phyloP scores from a whole-genome alignment of 73 alveolate genomes.

The Urostyla sp. region DNA sequence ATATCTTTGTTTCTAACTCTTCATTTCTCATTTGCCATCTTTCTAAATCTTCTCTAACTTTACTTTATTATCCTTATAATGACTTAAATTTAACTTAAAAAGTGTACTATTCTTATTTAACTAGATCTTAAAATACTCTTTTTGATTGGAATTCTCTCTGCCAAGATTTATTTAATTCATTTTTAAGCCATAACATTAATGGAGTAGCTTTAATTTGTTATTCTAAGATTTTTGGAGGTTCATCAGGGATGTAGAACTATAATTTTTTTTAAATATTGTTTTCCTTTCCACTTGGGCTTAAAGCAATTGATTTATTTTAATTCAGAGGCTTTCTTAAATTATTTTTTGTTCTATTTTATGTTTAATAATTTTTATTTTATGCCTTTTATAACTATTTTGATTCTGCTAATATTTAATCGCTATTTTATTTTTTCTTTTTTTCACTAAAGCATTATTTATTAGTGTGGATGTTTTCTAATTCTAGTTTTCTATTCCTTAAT shows the following conservation, averaged over 20 bases:
- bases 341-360: not conserved
- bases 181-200: slow-evolving; percentile 21
- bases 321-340: not conserved
- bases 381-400: not conserved
- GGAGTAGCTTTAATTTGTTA: not conserved
- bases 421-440: not conserved
- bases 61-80: not conserved
- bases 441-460: not conserved
- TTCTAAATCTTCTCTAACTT: slow-evolving; percentile 23
- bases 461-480: not conserved
- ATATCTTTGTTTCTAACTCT: slow-evolving; percentile 29
- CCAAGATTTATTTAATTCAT: slow-evolving; percentile 26
- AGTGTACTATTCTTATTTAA: not conserved
- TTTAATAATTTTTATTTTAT: not conserved
- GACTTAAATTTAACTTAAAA: not conserved
- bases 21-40: slow-evolving; percentile 44
- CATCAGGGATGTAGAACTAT: not conserved
- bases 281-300: not conserved
- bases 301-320: too few relatives aligned
- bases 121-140: slow-evolving; percentile 4
- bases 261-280: not conserved
- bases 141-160: slow-evolving; percentile 14
- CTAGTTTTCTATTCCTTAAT: not conserved
- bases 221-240: not conserved
- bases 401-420: not conserved